phyloP scores from a whole-genome alignment of 805 yeast species.

The Candida krabiensis region DNA sequence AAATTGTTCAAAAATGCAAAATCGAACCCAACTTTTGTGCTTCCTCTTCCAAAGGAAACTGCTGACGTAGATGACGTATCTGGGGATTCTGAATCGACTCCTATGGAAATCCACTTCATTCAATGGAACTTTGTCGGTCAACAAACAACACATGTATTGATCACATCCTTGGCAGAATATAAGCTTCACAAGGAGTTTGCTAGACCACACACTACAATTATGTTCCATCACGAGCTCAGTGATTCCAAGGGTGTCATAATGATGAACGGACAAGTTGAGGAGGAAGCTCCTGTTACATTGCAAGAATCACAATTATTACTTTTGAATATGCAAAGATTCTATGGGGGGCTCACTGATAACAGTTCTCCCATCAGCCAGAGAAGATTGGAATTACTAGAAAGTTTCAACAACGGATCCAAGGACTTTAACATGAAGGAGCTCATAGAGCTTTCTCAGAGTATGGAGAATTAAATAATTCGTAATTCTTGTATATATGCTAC shows the following conservation, averaged over 20 bases:
- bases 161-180: constrained; percentile 89
- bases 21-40: constrained; percentile 77
- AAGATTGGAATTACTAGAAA: constrained; percentile 58
- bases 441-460: constrained; percentile 69
- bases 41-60: constrained; percentile 77
- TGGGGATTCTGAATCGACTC: constrained; percentile 30
- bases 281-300: constrained; percentile 61
- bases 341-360: constrained; percentile 61
- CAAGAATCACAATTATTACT: constrained; percentile 79
- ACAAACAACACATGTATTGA: constrained; percentile 79
- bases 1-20: constrained; percentile 65
- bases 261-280: constrained; percentile 84
- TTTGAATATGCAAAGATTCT: constrained; percentile 77
- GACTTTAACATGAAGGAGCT: constrained; percentile 68
- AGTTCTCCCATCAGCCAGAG: constrained; percentile 41
- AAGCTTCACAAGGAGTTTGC: constrained; percentile 90
- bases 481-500: constrained; percentile 7
- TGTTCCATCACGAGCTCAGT: constrained; percentile 78
- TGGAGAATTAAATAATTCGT: constrained; percentile 51
- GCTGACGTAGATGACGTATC: constrained; percentile 36
- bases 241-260: constrained; percentile 62
- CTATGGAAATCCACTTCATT: constrained; percentile 80
- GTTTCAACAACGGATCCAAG: constrained; percentile 68
- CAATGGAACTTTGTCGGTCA: constrained; percentile 93
- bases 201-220: constrained; percentile 89